Percentiles rank a stretch among this genome's conserved stretches.
Conservation (phyloP, 2,329 filamentous ascomycete species). For the Scedosporium apiospermum region DNA sequence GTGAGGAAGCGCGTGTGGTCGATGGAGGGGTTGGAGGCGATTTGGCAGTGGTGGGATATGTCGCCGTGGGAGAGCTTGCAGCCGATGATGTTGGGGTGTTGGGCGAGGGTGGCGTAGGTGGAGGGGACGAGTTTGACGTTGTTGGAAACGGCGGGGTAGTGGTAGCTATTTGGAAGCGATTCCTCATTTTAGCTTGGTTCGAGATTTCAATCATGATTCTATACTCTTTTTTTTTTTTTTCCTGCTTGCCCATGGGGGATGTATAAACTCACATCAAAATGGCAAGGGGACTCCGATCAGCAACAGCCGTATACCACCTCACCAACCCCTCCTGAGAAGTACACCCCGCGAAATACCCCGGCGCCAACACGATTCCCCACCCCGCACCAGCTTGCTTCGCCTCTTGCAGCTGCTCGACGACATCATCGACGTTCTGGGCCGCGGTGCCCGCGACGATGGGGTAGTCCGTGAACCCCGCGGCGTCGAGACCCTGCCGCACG, state of each 20-base stretch:
- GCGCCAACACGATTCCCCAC: constrained; percentile 49
- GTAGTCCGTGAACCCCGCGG: constrained; percentile 46
- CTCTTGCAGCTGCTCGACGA: constrained; percentile 44
- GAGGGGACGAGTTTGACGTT: constrained; percentile 48
- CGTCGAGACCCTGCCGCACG: constrained; percentile 44
- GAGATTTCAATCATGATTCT: background rate
- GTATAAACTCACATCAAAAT: constrained; percentile 41
- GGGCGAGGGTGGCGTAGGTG: constrained; percentile 46
- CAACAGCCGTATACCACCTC: constrained; percentile 49
- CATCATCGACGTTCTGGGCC: constrained; percentile 53
- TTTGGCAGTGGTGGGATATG: constrained; percentile 53
- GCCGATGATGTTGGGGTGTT: constrained; percentile 58
- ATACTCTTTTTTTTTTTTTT: background rate
- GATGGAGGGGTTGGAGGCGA: constrained; percentile 49
- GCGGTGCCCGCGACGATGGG: constrained; percentile 54
- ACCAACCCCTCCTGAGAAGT: constrained; percentile 45
- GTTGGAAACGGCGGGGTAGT: constrained; percentile 60
- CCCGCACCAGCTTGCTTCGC: constrained; percentile 48
- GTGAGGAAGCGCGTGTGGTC: constrained; percentile 49
- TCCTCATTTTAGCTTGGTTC: background rate
- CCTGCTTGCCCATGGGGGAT: background rate
- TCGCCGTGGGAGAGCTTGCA: constrained; percentile 62
- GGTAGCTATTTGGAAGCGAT: constrained; percentile 33
- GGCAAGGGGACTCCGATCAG: constrained; percentile 46
- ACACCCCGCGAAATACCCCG: constrained; percentile 49